phyloP scores from a whole-genome alignment of 768 basidiomycete genomes.

The Leccinum obscurum region DNA sequence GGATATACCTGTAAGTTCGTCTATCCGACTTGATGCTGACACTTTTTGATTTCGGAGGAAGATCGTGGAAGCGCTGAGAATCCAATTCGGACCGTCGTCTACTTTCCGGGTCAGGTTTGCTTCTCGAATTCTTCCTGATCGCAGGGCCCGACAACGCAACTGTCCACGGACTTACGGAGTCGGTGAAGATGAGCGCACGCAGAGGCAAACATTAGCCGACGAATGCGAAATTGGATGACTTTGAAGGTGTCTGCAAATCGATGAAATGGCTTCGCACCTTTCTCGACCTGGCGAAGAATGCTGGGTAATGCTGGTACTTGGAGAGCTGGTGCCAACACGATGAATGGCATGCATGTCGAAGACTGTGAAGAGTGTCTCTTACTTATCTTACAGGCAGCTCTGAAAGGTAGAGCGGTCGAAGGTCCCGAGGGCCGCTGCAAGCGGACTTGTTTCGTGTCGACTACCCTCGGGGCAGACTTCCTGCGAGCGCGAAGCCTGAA shows the following conservation, averaged over 20 bases:
- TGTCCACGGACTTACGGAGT: constrained; percentile 35
- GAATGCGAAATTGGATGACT: neutral
- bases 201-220: neutral
- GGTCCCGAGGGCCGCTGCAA: constrained; percentile 43
- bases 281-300: constrained; percentile 31
- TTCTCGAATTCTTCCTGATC: neutral
- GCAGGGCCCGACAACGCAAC: neutral
- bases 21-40: neutral
- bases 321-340: constrained; percentile 40
- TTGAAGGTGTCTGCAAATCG: constrained; percentile 37
- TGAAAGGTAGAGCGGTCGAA: constrained; percentile 43
- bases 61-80: constrained; percentile 43
- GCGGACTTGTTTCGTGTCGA: constrained; percentile 13
- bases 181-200: constrained; percentile 34
- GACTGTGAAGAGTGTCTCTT: constrained; percentile 37
- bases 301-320: constrained; percentile 41
- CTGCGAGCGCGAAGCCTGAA: constrained; percentile 29
- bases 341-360: constrained; percentile 42
- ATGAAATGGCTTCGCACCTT: constrained; percentile 40
- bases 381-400: constrained; percentile 39
- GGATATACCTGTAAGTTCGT: constrained; percentile 29
- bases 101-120: constrained; percentile 37
- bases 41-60: constrained; percentile 6
- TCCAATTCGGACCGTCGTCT: constrained; percentile 45
- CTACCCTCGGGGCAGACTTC: constrained; percentile 33